phyloP scores from a whole-genome alignment of 345 rosid genomes.

The Psidium guajava region DNA sequence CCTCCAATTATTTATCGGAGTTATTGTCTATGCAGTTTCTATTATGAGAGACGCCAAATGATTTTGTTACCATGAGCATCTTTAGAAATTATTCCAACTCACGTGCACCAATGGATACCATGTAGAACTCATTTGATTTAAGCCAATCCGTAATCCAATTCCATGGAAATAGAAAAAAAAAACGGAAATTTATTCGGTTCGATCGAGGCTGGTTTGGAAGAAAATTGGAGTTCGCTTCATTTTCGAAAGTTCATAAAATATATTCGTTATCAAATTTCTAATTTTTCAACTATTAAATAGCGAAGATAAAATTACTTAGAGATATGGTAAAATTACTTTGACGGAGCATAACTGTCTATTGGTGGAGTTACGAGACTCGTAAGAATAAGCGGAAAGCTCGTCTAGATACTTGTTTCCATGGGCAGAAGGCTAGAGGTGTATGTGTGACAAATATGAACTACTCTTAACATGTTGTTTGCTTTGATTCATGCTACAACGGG shows the following conservation, averaged over 20 bases:
- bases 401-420: background rate
- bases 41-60: background rate
- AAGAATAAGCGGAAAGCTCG: background rate
- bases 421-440: background rate
- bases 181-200: background rate
- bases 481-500: background rate
- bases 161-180: background rate
- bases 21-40: background rate
- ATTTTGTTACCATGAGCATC: background rate
- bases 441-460: background rate
- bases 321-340: background rate
- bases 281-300: background rate
- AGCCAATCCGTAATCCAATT: background rate
- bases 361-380: background rate
- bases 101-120: background rate
- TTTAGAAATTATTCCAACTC: background rate
- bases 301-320: background rate
- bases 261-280: background rate
- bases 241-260: background rate
- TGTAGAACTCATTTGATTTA: background rate
- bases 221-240: background rate
- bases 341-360: background rate
- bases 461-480: background rate
- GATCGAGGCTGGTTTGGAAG: background rate
- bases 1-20: background rate